Base-by-base conservation (phyloP, 768 basidiomycete genomes). In the Leccinum arenicola region DNA sequence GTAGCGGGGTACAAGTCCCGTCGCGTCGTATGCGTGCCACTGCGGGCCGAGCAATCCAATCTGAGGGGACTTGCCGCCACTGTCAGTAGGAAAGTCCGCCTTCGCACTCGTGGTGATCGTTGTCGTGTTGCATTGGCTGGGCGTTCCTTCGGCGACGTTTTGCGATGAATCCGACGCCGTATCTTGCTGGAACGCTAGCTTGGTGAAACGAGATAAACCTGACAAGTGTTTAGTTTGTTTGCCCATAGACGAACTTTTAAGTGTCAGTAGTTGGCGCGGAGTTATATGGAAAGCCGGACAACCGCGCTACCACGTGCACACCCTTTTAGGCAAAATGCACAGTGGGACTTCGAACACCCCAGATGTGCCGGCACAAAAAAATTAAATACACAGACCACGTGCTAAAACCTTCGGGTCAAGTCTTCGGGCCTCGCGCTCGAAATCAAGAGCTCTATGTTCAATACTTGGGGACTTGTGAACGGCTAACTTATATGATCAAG, bases 1-100 rank as follows among this genome's bases (percentile, higher is more conserved):
- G 68, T 91, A 95, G 68, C 85, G 84, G 3, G 86, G 84, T 3
- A 93, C 92, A 1, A 93, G 79, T 2, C 84, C 83, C 1, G 84
- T 84, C 21, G 87, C 90, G 67, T 95, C 88, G 66, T 84, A 84
- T 61, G 76, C 78, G 60, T 74, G 69, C 60, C 62, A 35, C 69
- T 70, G 77, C 23, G 66, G 71, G 69, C 57, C 68, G 50, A 61
- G 65, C 8, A 68, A 45, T 50, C 60, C 67, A 2, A 63, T 45
- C 64, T 70, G 72, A 58, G 70, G 59, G 66, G 57, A 27, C 59
- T 68, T 71, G 36, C 19, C 23, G 1, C 50, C 27, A 4, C 53
- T 52, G 29, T 23, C 31, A 29, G 23, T 45, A 21, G 45, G 49
- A 31, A 38, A 19, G 38, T 43, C 43, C 27, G 38, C 43, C 25